Percentiles rank a stretch among this genome's conserved stretches.
Evolutionary conservation across 2,329 filamentous ascomycete genomes (phyloP).

Genomic region (Monilinia polystroma): DNA sequence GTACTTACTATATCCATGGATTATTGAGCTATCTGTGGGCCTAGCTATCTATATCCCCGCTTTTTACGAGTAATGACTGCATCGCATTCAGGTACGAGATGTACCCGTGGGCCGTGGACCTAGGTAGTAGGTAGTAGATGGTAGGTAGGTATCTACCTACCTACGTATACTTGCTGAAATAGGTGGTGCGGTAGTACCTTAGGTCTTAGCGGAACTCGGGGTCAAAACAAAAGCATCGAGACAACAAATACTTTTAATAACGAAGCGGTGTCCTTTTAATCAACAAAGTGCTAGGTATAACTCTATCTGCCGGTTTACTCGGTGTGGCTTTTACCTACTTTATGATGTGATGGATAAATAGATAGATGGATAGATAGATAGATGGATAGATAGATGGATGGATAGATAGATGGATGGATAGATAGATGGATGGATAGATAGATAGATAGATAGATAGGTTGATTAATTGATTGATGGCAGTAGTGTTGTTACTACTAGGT

Average conservation of each 20-base stretch:
- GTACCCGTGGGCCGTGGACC: neutral
- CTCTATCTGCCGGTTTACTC: neutral
- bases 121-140: no score
- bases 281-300: no score
- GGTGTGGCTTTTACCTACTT: neutral
- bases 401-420: no score
- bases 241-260: no score
- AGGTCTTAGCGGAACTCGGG: constrained; percentile 11
- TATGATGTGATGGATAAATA: neutral
- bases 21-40: neutral
- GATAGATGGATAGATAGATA: neutral
- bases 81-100: constrained; percentile 10
- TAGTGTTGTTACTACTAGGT: no score
- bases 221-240: neutral
- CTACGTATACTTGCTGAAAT: no score
- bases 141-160: neutral
- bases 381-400: no score
- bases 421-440: no score
- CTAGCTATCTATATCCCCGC: neutral
- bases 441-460: no score
- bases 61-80: neutral
- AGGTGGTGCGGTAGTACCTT: no score
- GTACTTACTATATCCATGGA: neutral
- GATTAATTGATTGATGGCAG: no score
- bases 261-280: neutral